Evolutionary conservation across 768 basidiomycete genomes (phyloP), one percentile per base, ranked within the genome.

Genomic region (Serendipita sp.): DNA sequence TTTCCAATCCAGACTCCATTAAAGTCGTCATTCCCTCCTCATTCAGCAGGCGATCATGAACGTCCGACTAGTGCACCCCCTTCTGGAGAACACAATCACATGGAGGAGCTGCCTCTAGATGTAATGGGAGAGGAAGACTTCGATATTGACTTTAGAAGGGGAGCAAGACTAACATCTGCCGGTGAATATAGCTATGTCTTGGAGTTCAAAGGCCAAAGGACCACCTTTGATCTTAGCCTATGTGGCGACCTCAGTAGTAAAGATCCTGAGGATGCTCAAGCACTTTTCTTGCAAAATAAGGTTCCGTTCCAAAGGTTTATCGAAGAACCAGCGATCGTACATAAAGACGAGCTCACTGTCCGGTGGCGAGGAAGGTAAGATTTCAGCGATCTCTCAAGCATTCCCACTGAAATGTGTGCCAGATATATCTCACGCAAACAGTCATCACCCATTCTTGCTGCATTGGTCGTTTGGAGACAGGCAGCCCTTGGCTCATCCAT

Each of bases 401-500:
- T 16, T 45, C 18, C 18, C 67, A 10, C 41, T 41, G 41, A 41
- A 68, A 58, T 16, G 37, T n/a, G 54, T 41, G 2, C 5, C 44
- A 89, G 88, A 68, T 93, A 88, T 72, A 83, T 92, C 64, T 86
- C 85, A n/a, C 84, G 85, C 67, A 75, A 77, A 45, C 88, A 89
- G 69, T 82, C 79, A 2, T 87, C 88, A 0, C 85, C 86, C 0
- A 78, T 94, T 32, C 83, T 93, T 77, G 80, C 82, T 41, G 85
- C 88, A 0, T 80, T 97, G 2, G 77, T 78, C 5, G 70, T 81
- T 18, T 95, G 91, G 81, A 84, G 93, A 60, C 72, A 77, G 30
- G 74, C 76, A 2, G 71, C 76, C 0, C 65, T 75, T 2, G 65
- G 65, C 2, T 37, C 65, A 7, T 34, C 30, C n/a, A 11, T 46